These are phyloP conservation scores for Monosporascus sp. DNA, from an alignment of 2,329 filamentous ascomycete species.

Conservation along the genomic window DNA sequence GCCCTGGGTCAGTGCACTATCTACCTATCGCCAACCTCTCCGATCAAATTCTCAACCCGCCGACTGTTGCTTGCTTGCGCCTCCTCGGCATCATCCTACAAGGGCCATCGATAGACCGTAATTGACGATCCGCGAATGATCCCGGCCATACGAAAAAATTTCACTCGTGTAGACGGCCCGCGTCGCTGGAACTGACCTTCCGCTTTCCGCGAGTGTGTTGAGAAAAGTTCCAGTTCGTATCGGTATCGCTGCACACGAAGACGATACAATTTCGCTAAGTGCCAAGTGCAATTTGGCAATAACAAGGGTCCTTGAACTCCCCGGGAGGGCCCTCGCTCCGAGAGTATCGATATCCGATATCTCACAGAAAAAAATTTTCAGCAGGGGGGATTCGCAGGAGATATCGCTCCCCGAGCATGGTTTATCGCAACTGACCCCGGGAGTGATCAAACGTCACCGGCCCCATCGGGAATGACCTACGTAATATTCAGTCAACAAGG, in stretches of 20 bases:
- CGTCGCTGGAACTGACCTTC: slow-evolving; percentile 10
- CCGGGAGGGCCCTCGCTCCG: not conserved
- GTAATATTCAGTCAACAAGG: not conserved
- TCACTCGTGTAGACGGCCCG: slow-evolving; percentile 15
- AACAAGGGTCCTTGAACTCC: slow-evolving; percentile 8
- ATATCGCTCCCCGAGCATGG: not conserved
- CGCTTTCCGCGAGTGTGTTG: not conserved
- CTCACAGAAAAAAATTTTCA: not conserved
- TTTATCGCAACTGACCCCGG: not conserved
- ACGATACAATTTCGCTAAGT: slow-evolving; percentile 17
- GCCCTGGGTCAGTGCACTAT: too few relatives aligned
- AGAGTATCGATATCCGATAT: slow-evolving; percentile 12
- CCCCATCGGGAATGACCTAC: not conserved
- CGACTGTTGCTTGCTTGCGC: slow-evolving; percentile 4
- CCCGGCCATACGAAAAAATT: slow-evolving; percentile 6
- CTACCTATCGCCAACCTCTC: too few relatives aligned
- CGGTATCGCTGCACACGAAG: slow-evolving; percentile 11
- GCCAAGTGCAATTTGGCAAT: slow-evolving; percentile 11
- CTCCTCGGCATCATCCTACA: not conserved
- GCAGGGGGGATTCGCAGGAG: not conserved
- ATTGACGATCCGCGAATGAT: slow-evolving; percentile 10
- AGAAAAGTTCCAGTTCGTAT: slow-evolving; percentile 4
- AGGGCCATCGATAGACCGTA: slow-evolving; percentile 3
- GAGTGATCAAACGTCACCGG: not conserved
- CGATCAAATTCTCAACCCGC: too few relatives aligned